phyloP scores from a whole-genome alignment of 2,329 filamentous ascomycete species.

The Penicillium palitans region DNA sequence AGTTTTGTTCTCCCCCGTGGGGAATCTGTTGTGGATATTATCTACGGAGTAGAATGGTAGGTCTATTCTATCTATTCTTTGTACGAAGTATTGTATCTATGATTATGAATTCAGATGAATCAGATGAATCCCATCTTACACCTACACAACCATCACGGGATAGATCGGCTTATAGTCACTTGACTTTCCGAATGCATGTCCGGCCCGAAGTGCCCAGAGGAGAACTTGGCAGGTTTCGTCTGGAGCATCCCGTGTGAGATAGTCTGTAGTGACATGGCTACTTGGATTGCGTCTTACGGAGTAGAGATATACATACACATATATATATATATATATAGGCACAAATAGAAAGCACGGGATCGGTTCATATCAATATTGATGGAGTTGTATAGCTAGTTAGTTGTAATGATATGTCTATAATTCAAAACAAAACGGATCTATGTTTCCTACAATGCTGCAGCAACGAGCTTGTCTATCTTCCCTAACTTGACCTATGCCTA shows the following conservation, averaged over 20 bases:
- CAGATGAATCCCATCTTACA: not conserved
- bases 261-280: not conserved
- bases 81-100: not conserved
- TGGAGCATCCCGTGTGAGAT: not conserved
- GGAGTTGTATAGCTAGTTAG: no score
- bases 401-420: not conserved
- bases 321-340: no score
- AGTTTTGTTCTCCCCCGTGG: not conserved
- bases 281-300: no score
- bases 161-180: slow-evolving; percentile 1
- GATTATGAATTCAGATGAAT: not conserved
- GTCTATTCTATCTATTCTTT: not conserved
- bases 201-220: not conserved
- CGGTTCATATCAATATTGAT: not conserved
- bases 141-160: slow-evolving; percentile 1
- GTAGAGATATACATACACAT: no score
- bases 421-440: not conserved
- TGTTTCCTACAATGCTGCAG: no score
- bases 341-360: not conserved
- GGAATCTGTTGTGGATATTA: not conserved
- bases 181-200: not conserved
- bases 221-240: not conserved
- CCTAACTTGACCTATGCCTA: not conserved
- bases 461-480: not conserved
- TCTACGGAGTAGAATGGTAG: no score